Evolutionary conservation across 768 basidiomycete species (phyloP).

Genomic region (Trametes punicea): DNA sequence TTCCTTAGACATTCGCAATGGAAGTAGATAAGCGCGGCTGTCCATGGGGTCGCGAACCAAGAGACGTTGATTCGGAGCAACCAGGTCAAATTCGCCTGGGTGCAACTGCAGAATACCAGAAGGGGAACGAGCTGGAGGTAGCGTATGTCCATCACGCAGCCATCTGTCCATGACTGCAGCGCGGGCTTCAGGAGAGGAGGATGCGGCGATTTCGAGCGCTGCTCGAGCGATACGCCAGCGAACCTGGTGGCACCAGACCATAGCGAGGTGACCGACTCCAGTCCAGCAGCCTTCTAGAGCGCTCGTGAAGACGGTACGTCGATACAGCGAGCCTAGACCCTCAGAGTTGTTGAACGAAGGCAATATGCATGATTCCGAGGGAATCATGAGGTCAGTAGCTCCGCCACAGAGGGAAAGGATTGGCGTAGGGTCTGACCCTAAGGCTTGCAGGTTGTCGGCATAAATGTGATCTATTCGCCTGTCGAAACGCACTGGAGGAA

Average conservation of each 20-base stretch:
- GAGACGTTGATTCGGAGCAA: slow-evolving; percentile 3
- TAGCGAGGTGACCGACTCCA: slow-evolving; percentile 91
- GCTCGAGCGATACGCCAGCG: slow-evolving; percentile 84
- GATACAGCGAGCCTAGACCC: slow-evolving; percentile 30
- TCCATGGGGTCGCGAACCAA: slow-evolving; percentile 6
- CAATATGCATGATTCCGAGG: slow-evolving; percentile 84
- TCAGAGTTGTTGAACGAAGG: slow-evolving; percentile 27
- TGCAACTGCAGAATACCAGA: neutral
- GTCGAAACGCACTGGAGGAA: slow-evolving; percentile 89
- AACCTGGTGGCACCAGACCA: slow-evolving; percentile 99
- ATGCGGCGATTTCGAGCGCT: slow-evolving; percentile 61
- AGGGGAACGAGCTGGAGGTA: slow-evolving; percentile 31
- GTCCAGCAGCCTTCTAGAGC: slow-evolving; percentile 92
- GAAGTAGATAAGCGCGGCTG: neutral
- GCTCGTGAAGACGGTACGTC: slow-evolving; percentile 77
- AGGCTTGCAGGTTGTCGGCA: slow-evolving; percentile 35
- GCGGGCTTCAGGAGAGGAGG: slow-evolving; percentile 29
- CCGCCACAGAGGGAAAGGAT: slow-evolving; percentile 90
- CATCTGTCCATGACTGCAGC: slow-evolving; percentile 54
- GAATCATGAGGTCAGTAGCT: slow-evolving; percentile 86
- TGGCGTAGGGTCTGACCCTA: slow-evolving; percentile 50
- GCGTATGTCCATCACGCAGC: slow-evolving; percentile 59
- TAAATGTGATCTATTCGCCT: slow-evolving; percentile 76
- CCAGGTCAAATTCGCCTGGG: neutral
- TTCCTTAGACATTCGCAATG: slow-evolving; percentile 36